Evolutionary conservation across 192 early-diverging fungal species (phyloP).

Genomic region (Neocallimastix lanati): DNA sequence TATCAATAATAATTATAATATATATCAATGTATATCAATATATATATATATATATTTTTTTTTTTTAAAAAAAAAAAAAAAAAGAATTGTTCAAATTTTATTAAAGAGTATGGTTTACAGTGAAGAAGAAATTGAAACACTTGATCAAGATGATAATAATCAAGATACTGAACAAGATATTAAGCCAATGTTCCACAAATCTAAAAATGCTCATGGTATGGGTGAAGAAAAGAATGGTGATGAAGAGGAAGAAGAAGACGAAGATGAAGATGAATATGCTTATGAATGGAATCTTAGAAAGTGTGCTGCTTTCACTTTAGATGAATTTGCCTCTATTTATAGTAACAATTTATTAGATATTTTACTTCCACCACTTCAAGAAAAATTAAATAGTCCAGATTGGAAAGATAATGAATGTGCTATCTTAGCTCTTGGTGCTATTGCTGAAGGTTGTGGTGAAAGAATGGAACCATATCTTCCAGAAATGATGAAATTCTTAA

Average conservation of each 20-base stretch:
- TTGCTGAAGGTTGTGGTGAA: slow-evolving; percentile 82
- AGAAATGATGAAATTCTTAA: slow-evolving; percentile 68
- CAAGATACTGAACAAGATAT: slow-evolving; percentile 84
- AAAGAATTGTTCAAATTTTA: slow-evolving; percentile 72
- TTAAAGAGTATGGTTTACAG: slow-evolving; percentile 95
- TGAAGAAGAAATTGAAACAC: slow-evolving; percentile 61
- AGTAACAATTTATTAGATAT: slow-evolving; percentile 66
- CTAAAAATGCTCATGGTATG: slow-evolving; percentile 45
- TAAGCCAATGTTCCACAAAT: slow-evolving; percentile 79
- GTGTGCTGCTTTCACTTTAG: slow-evolving; percentile 89
- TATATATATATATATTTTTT: neutral
- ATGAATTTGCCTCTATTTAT: slow-evolving; percentile 79
- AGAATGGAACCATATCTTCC: slow-evolving; percentile 82
- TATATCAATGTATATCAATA: neutral
- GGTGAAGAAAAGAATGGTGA: slow-evolving; percentile 58
- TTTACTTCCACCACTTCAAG: slow-evolving; percentile 70
- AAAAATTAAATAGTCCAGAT: slow-evolving; percentile 59
- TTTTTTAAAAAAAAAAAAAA: neutral
- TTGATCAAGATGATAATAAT: slow-evolving; percentile 62
- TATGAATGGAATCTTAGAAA: slow-evolving; percentile 96
- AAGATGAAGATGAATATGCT: slow-evolving; percentile 70
- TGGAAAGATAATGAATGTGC: slow-evolving; percentile 89
- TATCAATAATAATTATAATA: no score
- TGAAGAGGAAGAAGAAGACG: slow-evolving; percentile 65
- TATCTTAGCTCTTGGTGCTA: slow-evolving; percentile 90